Evolutionary conservation across 768 basidiomycete species (phyloP).

Genomic region (Leucosporidium yakuticum): DNA sequence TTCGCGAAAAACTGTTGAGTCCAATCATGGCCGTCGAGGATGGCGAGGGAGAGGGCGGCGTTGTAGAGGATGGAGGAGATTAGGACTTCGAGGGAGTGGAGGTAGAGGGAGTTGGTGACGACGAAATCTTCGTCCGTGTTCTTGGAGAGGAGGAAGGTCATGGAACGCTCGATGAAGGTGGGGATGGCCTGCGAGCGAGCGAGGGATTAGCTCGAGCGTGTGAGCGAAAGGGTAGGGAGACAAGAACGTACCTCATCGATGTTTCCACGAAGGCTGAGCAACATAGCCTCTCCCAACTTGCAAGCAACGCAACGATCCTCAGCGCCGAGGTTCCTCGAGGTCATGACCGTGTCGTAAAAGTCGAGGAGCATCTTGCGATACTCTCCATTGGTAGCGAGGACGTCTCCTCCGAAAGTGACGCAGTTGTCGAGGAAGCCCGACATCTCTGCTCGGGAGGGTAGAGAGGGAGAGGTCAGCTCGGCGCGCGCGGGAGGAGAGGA

Average conservation of each 20-base stretch:
- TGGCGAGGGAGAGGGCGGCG: constrained; percentile 64
- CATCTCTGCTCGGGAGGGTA: constrained; percentile 61
- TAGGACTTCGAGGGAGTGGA: constrained; percentile 76
- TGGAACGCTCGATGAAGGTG: constrained; percentile 58
- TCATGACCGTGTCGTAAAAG: constrained; percentile 71
- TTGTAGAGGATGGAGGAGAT: constrained; percentile 80
- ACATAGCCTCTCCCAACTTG: constrained; percentile 73
- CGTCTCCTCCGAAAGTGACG: constrained; percentile 70
- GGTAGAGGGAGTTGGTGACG: constrained; percentile 59
- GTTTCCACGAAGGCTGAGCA: constrained; percentile 70
- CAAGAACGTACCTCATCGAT: constrained; percentile 62
- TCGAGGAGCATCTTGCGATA: constrained; percentile 76
- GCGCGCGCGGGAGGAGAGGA: background rate
- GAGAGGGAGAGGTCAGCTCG: constrained; percentile 36
- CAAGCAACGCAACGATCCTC: constrained; percentile 76
- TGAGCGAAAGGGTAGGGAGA: constrained; percentile 1
- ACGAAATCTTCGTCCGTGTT: constrained; percentile 42
- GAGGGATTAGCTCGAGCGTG: background rate
- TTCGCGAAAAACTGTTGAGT: constrained; percentile 72
- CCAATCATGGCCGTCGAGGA: constrained; percentile 63
- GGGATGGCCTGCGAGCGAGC: constrained; percentile 53
- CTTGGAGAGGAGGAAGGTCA: constrained; percentile 52
- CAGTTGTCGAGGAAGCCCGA: constrained; percentile 82
- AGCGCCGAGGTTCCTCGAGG: constrained; percentile 67
- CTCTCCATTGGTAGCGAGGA: constrained; percentile 64